Evolutionary conservation across 2,329 filamentous ascomycete genomes (phyloP), one percentile per base, ranked within the genome.

Genomic region (Lecanicillium sp.): DNA sequence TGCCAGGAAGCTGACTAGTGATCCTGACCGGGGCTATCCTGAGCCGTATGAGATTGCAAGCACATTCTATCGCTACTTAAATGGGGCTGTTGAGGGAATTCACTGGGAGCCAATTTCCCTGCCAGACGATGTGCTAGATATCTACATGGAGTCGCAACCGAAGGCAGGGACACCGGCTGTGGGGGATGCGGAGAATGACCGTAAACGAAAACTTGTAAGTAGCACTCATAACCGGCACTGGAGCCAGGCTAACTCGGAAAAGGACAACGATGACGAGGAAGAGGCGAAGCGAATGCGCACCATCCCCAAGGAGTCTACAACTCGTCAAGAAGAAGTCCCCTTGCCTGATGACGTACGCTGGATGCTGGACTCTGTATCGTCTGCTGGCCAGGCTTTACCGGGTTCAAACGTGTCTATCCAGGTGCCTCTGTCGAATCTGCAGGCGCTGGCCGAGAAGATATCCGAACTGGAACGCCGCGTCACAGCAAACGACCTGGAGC

Each of bases 191-290:
- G 58, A 56, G 15, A 60, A 53, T 23, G 63, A 58, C 15, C 67
- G 69, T 14, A 80, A 81, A 55, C 73, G 75, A 27, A 72, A 71
- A 52, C 61, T 69, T 49, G 74, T 77, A 62, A 67, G 72, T 58
- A 6, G 7, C 17, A 35, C 32, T 26, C 14, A 7, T 35, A n/a
- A n/a, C n/a, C n/a, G n/a, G n/a, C n/a, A n/a, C n/a, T n/a, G n/a
- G n/a, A n/a, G n/a, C n/a, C n/a, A n/a, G n/a, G n/a, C 24, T 27
- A 38, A 54, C 50, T 55, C 68, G 46, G 55, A 67, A 24, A 66
- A 68, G 20, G 62, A 63, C 9, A 61, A 63, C 24, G 62, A 65
- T 27, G 57, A 58, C n/a, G 56, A 54, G 2, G 58, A 58, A 19
- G 54, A 50, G 15, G 50, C 51, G 5, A 66, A 62, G 48, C 58